Base-by-base conservation (phyloP, 2,329 filamentous ascomycete genomes). In the Bipolaris zeicola region DNA sequence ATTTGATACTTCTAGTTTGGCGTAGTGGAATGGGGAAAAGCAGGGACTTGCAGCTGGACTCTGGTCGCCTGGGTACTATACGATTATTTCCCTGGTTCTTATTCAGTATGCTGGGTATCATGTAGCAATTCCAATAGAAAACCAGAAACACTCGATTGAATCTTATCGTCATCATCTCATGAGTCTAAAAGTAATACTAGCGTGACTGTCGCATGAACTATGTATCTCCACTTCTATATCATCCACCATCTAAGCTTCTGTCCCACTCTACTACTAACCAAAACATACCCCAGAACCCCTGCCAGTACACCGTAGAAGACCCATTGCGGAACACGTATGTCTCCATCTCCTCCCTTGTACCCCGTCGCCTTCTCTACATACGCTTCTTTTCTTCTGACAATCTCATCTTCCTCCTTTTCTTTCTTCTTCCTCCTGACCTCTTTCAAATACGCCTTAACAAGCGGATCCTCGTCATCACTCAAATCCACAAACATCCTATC, bases 401-500 rank as follows among this genome's bases (percentile, higher is more conserved):
- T 18, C 33, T 20, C 31, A 11, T 44, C 31, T 5, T 13, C 31
- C 24, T 41, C 1, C 2, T 13, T 26, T 1, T 26, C 46, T 3
- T 24, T 22, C 39, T 33, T 50, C 33, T 41, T 52, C n/a, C 43
- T 47, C 20, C 14, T 20, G 2, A 49, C 22, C 13, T 55, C 53
- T 4, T 39, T 50, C 5, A 67, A n/a, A 33, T 69, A 73, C 1
- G 66, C 66, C 8, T 47, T 45, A 0, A 73, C 43, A n/a, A 74
- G 28, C 2, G 58, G 48, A 54, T 74, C 70, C 4, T 61, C 47
- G 6, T 49, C 60, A 13, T 52, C 57, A 28, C 59, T 69, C 26
- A 73, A 22, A 60, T 73, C 65, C 14, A 71, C 44, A 62, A 63
- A 70, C 1, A 51, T 55, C 14, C 61, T 58, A n/a, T 52, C 53